These are phyloP conservation scores for Camellia japonica DNA, from an alignment of 148 eudicot species.

Conservation along the genomic window DNA sequence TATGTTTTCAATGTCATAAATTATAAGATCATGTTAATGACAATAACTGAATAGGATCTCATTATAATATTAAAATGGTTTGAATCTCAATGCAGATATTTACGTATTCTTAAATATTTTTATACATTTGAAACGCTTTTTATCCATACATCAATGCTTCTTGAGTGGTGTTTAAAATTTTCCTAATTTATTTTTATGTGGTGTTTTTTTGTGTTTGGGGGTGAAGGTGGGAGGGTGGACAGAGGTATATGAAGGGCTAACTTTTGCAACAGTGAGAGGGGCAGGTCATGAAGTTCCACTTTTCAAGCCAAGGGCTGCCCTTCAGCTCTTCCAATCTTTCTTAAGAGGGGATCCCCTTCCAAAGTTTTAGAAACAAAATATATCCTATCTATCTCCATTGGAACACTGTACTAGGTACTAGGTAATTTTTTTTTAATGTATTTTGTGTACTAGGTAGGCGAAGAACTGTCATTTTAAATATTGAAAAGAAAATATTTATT, in stretches of 20 bases:
- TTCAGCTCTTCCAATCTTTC: slow-evolving; percentile 64
- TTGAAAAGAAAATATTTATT: no score
- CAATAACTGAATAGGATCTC: no score
- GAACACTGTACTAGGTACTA: not conserved
- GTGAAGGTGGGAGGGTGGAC: slow-evolving; percentile 97
- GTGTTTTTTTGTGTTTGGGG: not conserved
- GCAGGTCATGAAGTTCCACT: slow-evolving; percentile 98
- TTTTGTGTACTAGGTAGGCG: no score
- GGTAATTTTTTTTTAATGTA: not conserved
- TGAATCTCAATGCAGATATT: no score
- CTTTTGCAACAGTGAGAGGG: slow-evolving; percentile 93
- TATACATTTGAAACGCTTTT: no score
- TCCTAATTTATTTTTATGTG: not conserved
- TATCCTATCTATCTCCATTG: not conserved
- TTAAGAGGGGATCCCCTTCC: slow-evolving; percentile 72
- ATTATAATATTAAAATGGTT: no score
- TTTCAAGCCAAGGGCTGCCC: slow-evolving; percentile 86
- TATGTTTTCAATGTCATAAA: no score
- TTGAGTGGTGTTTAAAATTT: no score
- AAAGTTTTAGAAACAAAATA: slow-evolving; percentile 32
- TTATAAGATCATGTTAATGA: no score
- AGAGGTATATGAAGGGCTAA: slow-evolving; percentile 84
- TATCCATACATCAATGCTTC: no score
- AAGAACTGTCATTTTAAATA: no score
- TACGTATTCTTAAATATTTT: no score